Conservation (phyloP, 331 rosid genomes). For the Saraca asoca region DNA sequence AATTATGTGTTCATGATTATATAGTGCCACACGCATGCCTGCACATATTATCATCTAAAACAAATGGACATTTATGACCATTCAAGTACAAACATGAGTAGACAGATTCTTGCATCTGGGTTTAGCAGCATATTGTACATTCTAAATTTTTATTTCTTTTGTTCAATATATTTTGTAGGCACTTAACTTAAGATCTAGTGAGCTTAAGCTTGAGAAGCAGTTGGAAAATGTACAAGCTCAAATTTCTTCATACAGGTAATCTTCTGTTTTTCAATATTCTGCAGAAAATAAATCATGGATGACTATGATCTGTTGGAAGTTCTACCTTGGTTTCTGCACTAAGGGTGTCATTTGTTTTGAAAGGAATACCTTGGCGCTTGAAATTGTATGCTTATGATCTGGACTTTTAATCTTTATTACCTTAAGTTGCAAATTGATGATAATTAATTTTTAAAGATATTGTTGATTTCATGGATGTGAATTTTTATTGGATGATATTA, state of each 20-base stretch:
- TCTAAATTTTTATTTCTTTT: slow-evolving; percentile 24
- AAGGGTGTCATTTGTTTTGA: slow-evolving; percentile 3
- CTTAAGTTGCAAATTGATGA: slow-evolving; percentile 19
- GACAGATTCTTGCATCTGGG: slow-evolving; percentile 20
- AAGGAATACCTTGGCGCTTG: neutral
- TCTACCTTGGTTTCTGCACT: slow-evolving; percentile 9
- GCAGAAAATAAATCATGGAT: neutral
- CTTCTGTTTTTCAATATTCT: slow-evolving; percentile 16
- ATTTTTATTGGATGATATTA: neutral
- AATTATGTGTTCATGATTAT: too few species aligned
- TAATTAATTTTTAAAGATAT: neutral
- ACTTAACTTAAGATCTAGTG: slow-evolving; percentile 85
- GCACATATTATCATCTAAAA: too few species aligned
- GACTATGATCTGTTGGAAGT: slow-evolving; percentile 2
- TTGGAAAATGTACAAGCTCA: slow-evolving; percentile 81
- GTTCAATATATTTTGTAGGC: slow-evolving; percentile 58
- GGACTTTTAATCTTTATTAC: neutral
- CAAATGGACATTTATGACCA: neutral
- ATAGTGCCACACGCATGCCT: too few species aligned
- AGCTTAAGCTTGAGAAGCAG: slow-evolving; percentile 90
- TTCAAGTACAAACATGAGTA: slow-evolving; percentile 3
- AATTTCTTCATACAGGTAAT: slow-evolving; percentile 77
- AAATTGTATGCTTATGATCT: neutral
- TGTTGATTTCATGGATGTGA: neutral
- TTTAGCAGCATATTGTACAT: slow-evolving; percentile 28